Conservation (phyloP, 2,329 filamentous ascomycete genomes). For the Pseudocercospora fijiensis region DNA sequence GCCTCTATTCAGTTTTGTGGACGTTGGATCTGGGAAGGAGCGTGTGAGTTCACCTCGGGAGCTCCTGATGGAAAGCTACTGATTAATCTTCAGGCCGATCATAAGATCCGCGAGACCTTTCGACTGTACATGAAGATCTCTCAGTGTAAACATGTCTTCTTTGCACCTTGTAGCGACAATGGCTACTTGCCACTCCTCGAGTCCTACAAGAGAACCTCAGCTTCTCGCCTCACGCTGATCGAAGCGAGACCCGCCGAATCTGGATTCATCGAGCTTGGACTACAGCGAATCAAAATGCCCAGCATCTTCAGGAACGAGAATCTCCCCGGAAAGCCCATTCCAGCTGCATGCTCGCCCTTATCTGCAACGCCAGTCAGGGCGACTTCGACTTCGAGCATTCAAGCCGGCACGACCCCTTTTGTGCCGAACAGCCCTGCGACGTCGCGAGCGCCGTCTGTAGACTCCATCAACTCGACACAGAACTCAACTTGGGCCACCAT, state of each 20-base stretch:
- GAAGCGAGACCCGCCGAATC: constrained; percentile 45
- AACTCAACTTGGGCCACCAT: constrained; percentile 43
- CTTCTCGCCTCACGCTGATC: constrained; percentile 46
- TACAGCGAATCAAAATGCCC: constrained; percentile 43
- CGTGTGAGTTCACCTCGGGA: constrained; percentile 8
- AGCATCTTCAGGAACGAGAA: constrained; percentile 44
- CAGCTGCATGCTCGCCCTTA: background rate
- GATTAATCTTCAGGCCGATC: constrained; percentile 40
- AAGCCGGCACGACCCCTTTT: constrained; percentile 10
- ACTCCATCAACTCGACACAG: constrained; percentile 21
- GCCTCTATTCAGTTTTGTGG: constrained; percentile 49
- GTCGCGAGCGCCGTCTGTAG: constrained; percentile 27
- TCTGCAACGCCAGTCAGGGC: constrained; percentile 1
- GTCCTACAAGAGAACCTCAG: constrained; percentile 45
- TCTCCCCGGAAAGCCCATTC: constrained; percentile 15
- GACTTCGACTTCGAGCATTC: constrained; percentile 1
- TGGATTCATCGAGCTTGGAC: constrained; percentile 46
- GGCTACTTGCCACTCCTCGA: constrained; percentile 49
- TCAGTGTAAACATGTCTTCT: constrained; percentile 49
- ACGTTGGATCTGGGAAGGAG: constrained; percentile 50
- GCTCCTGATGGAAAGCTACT: background rate
- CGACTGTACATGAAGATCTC: constrained; percentile 48
- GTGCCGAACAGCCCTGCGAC: constrained; percentile 18
- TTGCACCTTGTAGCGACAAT: constrained; percentile 50
- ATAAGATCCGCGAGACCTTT: constrained; percentile 50